These are phyloP conservation scores for Paxillus rubicundulus DNA, from an alignment of 768 basidiomycete genomes.

Conservation along the genomic window DNA sequence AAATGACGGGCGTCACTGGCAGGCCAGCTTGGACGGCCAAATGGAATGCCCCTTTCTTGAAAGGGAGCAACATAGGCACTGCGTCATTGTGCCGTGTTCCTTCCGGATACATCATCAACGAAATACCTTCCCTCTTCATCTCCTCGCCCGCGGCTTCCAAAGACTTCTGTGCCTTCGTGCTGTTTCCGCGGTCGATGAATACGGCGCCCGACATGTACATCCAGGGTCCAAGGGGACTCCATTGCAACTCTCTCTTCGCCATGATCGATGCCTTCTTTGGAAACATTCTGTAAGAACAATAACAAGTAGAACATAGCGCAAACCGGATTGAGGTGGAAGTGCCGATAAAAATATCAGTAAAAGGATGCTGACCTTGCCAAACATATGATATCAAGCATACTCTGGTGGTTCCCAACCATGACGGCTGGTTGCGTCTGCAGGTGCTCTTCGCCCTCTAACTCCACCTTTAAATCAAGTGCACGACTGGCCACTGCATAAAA, in stretches of 20 bases:
- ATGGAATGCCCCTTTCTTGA: constrained; percentile 99
- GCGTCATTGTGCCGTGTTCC: constrained; percentile 81
- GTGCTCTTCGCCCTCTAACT: constrained; percentile 86
- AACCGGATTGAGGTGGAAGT: constrained; percentile 3
- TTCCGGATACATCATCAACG: constrained; percentile 95
- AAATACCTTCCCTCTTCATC: constrained; percentile 69
- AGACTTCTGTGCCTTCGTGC: constrained; percentile 66
- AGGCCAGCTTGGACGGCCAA: constrained; percentile 88
- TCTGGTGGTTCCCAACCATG: constrained; percentile 89
- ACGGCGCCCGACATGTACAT: constrained; percentile 88
- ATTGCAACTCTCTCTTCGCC: constrained; percentile 89
- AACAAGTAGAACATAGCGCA: constrained; percentile 5
- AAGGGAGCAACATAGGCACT: constrained; percentile 67
- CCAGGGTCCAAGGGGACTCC: constrained; percentile 86
- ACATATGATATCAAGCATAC: constrained; percentile 83
- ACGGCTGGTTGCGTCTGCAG: constrained; percentile 70
- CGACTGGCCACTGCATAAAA: constrained; percentile 74
- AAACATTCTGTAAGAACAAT: constrained; percentile 57
- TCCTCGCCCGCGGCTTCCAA: constrained; percentile 72
- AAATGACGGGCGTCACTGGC: constrained; percentile 88
- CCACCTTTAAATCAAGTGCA: constrained; percentile 62
- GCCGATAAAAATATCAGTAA: constrained; percentile 13
- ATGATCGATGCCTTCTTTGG: constrained; percentile 83
- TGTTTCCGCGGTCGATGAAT: constrained; percentile 88
- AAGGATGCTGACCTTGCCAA: constrained; percentile 63